Evolutionary conservation across 768 basidiomycete genomes (phyloP), one percentile per base, ranked within the genome.

Genomic region (Amanita rimosa): DNA sequence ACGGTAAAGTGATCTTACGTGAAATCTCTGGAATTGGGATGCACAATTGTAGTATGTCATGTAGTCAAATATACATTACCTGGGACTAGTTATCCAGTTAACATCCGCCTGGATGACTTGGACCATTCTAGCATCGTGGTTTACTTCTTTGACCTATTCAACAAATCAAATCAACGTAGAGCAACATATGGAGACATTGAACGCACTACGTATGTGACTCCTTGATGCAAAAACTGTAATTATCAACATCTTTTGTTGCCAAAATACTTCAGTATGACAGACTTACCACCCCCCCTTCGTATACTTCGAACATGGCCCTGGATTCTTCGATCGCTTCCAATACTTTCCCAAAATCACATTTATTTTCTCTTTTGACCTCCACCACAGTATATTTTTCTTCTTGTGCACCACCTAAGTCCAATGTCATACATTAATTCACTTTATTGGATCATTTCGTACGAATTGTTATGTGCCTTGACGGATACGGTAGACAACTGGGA

Each of bases 301-400:
- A 95, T 7, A 87, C 66, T 62, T 94, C 92, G 54, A 93, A 95
- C 48, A 91, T 65, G 0, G 89, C 88, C 26, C 91, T 70, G 17
- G 85, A 89, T 36, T 83, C 62, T 62, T 94, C 92, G 19, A 90
- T 69, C 59, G 93, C 88, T 64, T 95, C 91, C 7, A 95, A 58
- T 27, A 87, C 69, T 14, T 60, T 67, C 16, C 66, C 62, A 0
- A 62, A 42, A 22, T 6, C 7, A 29, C 56, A 17, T 6, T 64
- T 55, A 27, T 62, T 58, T 21, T 60, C 60, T 1, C 56, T 38
- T 65, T 71, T 11, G 71, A 86, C 58, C 53, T 89, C 82, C 9
- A 92, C 71, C 14, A 92, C 72, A 17, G 70, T 70, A 61, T 94
- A 95, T 53, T 75, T 81, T 31, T 89, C 86, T 55, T 95, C 88